phyloP scores from a whole-genome alignment of 495 filamentous ascomycete species.

The Neurospora sp. region DNA sequence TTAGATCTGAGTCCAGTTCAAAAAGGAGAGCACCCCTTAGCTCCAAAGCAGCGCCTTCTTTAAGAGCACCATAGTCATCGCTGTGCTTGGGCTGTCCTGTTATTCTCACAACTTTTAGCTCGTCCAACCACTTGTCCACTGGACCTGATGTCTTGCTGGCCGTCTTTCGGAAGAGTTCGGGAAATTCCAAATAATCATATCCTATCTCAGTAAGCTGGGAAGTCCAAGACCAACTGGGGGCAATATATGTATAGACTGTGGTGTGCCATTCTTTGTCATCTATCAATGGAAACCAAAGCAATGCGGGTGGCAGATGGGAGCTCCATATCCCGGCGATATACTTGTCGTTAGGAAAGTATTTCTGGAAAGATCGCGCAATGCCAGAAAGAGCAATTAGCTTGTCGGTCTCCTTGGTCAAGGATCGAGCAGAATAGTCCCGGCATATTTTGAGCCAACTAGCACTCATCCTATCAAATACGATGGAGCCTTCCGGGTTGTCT shows the following conservation, averaged over 20 bases:
- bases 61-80: background rate
- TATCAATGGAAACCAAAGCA: background rate
- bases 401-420: background rate
- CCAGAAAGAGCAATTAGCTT: background rate
- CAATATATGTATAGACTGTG: background rate
- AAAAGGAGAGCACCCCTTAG: background rate
- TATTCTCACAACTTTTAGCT: background rate
- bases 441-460: fast-evolving
- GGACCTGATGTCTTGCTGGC: background rate
- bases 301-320: background rate
- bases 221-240: background rate
- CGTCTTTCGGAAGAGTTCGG: fast-evolving
- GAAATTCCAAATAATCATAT: background rate
- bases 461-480: background rate
- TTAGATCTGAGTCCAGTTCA: background rate
- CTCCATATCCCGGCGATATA: background rate
- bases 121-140: background rate
- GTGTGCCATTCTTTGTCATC: background rate
- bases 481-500: too few species aligned
- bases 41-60: background rate
- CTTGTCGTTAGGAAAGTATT: background rate
- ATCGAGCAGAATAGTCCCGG: fast-evolving
- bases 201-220: background rate
- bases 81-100: background rate
- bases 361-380: background rate